These are phyloP conservation scores for Mortierella sp. DNA, from an alignment of 371 early-diverging fungal genomes.

Conservation along the genomic window DNA sequence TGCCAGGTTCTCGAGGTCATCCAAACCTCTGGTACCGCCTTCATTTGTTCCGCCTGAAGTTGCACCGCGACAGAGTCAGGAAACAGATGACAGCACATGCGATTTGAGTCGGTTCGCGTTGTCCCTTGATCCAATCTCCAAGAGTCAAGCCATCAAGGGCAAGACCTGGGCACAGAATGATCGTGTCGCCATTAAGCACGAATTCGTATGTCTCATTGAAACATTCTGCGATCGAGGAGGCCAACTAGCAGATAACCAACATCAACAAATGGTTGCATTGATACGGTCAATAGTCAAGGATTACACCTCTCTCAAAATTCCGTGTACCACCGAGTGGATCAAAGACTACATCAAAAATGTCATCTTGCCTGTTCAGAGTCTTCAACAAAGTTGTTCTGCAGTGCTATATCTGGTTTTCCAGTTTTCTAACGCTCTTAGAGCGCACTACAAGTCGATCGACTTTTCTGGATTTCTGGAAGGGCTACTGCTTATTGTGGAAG, in stretches of 20 bases:
- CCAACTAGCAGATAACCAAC: slow-evolving; percentile 60
- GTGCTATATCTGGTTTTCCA: slow-evolving; percentile 60
- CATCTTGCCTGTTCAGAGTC: slow-evolving; percentile 45
- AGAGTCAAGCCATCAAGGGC: slow-evolving; percentile 56
- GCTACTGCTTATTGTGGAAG: slow-evolving; percentile 59
- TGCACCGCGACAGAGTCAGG: slow-evolving; percentile 15
- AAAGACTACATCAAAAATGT: slow-evolving; percentile 64
- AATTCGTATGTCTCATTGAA: slow-evolving; percentile 68
- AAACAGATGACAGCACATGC: slow-evolving; percentile 4
- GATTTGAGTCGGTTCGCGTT: slow-evolving; percentile 35
- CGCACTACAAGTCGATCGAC: slow-evolving; percentile 67
- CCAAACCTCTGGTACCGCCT: slow-evolving; percentile 57
- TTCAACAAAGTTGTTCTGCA: slow-evolving; percentile 59
- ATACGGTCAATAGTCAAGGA: slow-evolving; percentile 67
- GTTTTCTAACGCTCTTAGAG: slow-evolving; percentile 59
- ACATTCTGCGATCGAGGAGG: slow-evolving; percentile 64
- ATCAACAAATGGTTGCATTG: slow-evolving; percentile 68
- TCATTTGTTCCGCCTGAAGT: slow-evolving; percentile 30
- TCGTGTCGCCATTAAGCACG: slow-evolving; percentile 67
- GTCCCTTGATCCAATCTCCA: slow-evolving; percentile 9
- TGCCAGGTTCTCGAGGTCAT: slow-evolving; percentile 65
- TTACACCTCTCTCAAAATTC: slow-evolving; percentile 60
- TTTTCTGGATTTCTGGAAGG: slow-evolving; percentile 67
- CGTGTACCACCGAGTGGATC: slow-evolving; percentile 68
- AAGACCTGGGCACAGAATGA: slow-evolving; percentile 82